Evolutionary conservation across 1,284 basidiomycete genomes (phyloP).

Genomic region (Microbotryomycetes sp.): DNA sequence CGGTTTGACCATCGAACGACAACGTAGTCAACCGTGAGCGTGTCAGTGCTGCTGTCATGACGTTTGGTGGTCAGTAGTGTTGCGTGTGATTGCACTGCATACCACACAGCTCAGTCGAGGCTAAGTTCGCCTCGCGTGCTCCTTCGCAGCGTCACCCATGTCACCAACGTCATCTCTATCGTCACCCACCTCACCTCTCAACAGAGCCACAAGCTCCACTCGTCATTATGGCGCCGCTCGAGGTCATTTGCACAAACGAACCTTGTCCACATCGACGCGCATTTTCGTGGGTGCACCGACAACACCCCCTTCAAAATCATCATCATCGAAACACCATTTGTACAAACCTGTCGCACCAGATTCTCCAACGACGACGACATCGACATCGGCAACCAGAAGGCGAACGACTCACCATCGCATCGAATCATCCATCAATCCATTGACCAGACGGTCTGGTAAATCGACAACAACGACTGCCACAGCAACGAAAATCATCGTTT

Average conservation of each 20-base stretch:
- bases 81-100: no score
- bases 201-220: constrained; percentile 8
- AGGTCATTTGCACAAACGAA: constrained; percentile 9
- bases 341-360: neutral
- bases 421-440: no score
- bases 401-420: neutral
- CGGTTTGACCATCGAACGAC: no score
- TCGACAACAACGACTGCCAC: no score
- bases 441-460: no score
- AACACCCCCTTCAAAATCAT: neutral
- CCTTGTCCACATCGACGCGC: neutral
- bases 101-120: no score
- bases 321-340: no score
- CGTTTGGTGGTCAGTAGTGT: no score
- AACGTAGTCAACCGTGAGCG: no score
- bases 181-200: constrained; percentile 14
- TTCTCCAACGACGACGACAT: neutral
- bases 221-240: neutral
- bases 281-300: constrained; percentile 2
- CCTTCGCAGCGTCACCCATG: constrained; percentile 7
- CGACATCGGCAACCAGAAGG: neutral
- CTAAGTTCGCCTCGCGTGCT: no score
- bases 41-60: no score
- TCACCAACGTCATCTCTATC: constrained; percentile 15
- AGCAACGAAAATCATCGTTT: no score